phyloP scores from a whole-genome alignment of 140 eudicot species.

The Bidens hawaiensis region DNA sequence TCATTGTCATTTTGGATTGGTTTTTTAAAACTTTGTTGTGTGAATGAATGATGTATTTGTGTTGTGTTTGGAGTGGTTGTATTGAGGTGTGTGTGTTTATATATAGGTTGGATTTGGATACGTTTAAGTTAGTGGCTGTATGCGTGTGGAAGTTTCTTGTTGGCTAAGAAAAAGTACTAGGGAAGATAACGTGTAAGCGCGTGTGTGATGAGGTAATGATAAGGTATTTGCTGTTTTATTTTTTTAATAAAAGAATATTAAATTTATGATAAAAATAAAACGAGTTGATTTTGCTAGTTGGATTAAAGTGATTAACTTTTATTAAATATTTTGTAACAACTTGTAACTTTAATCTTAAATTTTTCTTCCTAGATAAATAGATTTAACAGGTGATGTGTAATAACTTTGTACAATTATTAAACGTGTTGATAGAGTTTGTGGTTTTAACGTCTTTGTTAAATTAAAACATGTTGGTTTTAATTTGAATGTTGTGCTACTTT shows the following conservation, averaged over 20 bases:
- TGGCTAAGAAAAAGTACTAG: conserved; percentile 14
- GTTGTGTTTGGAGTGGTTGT: neutral
- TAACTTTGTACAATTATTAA: too few species aligned
- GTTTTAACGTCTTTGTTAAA: too few species aligned
- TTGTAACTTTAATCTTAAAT: too few species aligned
- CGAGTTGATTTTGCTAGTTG: neutral
- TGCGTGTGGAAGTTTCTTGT: conserved; percentile 31
- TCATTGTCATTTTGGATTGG: conserved; percentile 21
- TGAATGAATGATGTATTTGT: neutral
- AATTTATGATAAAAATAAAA: too few species aligned
- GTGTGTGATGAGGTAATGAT: conserved; percentile 24
- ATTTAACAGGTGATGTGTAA: too few species aligned
- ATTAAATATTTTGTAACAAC: neutral
- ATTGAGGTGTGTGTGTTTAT: neutral
- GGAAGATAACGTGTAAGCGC: conserved; percentile 30
- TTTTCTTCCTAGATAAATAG: too few species aligned
- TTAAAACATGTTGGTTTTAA: too few species aligned
- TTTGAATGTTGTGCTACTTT: too few species aligned
- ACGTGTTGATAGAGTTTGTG: too few species aligned
- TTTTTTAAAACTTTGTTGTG: neutral
- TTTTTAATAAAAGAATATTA: neutral
- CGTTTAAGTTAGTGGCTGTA: neutral
- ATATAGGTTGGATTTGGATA: neutral
- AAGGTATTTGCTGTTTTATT: neutral
- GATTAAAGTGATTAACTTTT: neutral